A percentile compares a stretch with the other conserved stretches of the same genome.
These are phyloP conservation scores for Penicillium thymicola DNA, from an alignment of 2,329 filamentous ascomycete genomes.

Conservation along the genomic window DNA sequence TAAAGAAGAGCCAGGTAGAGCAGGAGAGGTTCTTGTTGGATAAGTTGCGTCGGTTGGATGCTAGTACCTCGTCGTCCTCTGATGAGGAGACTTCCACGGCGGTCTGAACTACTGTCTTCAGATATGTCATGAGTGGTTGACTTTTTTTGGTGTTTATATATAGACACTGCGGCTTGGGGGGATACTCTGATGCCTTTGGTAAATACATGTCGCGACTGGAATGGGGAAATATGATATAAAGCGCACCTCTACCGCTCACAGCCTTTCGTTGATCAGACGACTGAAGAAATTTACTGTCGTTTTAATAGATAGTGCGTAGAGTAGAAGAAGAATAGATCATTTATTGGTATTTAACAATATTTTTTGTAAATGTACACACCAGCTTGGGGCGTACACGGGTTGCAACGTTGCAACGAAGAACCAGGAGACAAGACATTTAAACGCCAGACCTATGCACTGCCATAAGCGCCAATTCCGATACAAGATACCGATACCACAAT, in stretches of 20 bases:
- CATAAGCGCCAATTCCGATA: conserved; percentile 33
- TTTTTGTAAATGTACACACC: conserved; percentile 18
- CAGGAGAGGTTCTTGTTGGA: conserved; percentile 55
- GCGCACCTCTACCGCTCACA: not conserved
- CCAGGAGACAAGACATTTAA: conserved; percentile 18
- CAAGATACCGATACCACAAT: conserved; percentile 17
- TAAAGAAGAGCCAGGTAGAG: conserved; percentile 59
- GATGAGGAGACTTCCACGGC: not conserved
- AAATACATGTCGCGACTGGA: not conserved
- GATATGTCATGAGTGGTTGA: not conserved
- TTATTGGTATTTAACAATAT: conserved; percentile 17
- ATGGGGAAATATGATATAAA: no score
- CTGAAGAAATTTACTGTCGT: not conserved
- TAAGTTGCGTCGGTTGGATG: conserved; percentile 21
- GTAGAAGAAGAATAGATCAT: conserved; percentile 1
- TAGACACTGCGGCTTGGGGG: not conserved
- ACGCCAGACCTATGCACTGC: conserved; percentile 40
- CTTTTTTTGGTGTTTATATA: not conserved
- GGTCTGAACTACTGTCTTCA: not conserved
- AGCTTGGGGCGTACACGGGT: conserved; percentile 8
- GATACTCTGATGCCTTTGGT: not conserved
- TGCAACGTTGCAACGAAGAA: conserved; percentile 16
- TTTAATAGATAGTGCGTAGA: not conserved
- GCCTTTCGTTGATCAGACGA: not conserved
- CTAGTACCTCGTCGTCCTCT: conserved; percentile 4